Conservation (phyloP, 2,329 filamentous ascomycete species). For the Myriosclerotinia curreyana region DNA sequence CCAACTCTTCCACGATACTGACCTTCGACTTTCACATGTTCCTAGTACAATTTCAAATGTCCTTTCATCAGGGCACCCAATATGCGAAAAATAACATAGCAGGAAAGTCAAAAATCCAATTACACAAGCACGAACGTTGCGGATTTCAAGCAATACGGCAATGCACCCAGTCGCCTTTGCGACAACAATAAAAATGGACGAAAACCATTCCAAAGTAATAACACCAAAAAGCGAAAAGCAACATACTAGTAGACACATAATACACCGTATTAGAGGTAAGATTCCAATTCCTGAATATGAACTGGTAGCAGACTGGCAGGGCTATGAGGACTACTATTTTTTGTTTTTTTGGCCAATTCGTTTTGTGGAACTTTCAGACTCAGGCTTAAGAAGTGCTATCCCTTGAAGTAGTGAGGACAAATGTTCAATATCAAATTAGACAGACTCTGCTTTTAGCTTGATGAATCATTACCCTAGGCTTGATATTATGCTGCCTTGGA, state of each 20-base stretch:
- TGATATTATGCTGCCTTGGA: background rate
- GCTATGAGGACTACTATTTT: background rate
- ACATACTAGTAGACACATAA: too few species aligned
- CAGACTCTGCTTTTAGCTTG: background rate
- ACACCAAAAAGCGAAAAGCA: background rate
- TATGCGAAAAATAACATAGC: background rate
- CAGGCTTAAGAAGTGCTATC: background rate
- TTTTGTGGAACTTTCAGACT: background rate
- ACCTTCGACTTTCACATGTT: background rate
- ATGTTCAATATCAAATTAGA: background rate
- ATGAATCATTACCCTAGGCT: background rate
- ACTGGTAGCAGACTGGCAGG: background rate
- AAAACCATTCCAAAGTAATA: too few species aligned
- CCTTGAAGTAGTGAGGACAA: background rate
- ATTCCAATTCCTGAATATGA: background rate
- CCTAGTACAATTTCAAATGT: background rate
- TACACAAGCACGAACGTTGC: background rate
- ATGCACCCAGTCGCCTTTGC: background rate
- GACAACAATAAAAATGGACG: too few species aligned
- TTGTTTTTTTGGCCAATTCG: background rate
- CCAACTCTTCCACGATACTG: too few species aligned
- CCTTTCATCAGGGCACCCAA: too few species aligned
- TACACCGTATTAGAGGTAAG: background rate
- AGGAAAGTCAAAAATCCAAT: background rate
- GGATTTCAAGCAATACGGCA: background rate